Conservation (phyloP, 2,329 filamentous ascomycete genomes). For the Curvularia spicifera region DNA sequence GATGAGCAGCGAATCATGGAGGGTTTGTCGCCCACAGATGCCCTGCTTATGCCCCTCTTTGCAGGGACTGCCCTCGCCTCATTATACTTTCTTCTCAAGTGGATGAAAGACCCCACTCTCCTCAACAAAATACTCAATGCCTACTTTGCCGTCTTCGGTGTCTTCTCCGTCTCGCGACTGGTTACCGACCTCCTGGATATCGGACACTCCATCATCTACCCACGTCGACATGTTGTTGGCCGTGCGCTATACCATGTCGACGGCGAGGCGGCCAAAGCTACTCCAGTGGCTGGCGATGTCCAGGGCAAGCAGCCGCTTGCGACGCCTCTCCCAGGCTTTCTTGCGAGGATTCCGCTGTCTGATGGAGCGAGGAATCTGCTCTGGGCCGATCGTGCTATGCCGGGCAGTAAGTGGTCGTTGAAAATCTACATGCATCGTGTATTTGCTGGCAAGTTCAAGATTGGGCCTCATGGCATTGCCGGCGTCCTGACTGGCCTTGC, state of each 20-base stretch:
- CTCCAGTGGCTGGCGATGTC: conserved; percentile 38
- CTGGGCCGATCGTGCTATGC: conserved; percentile 58
- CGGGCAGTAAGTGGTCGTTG: conserved; percentile 59
- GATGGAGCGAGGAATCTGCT: conserved; percentile 43
- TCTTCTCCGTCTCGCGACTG: conserved; percentile 77
- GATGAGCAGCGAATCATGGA: conserved; percentile 66
- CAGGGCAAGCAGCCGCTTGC: conserved; percentile 28
- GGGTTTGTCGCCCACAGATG: conserved; percentile 76
- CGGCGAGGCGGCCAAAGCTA: conserved; percentile 41
- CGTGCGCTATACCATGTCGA: conserved; percentile 60
- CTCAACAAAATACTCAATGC: conserved; percentile 82
- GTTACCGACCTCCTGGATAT: conserved; percentile 74
- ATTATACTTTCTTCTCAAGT: conserved; percentile 89
- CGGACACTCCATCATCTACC: conserved; percentile 72
- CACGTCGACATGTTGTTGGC: conserved; percentile 66
- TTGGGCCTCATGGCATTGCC: conserved; percentile 62
- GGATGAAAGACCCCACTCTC: conserved; percentile 79
- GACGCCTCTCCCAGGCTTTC: conserved; percentile 61
- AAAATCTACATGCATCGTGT: conserved; percentile 62
- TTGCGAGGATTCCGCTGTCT: conserved; percentile 58
- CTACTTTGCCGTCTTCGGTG: conserved; percentile 81
- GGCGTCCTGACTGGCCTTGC: conserved; percentile 62
- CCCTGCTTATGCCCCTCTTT: conserved; percentile 81
- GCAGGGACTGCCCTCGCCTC: conserved; percentile 74
- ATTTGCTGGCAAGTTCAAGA: conserved; percentile 57